Evolutionary conservation across 305 asterid species (phyloP), one percentile per base, ranked within the genome.

Genomic region (Fraxinus paxiana): DNA sequence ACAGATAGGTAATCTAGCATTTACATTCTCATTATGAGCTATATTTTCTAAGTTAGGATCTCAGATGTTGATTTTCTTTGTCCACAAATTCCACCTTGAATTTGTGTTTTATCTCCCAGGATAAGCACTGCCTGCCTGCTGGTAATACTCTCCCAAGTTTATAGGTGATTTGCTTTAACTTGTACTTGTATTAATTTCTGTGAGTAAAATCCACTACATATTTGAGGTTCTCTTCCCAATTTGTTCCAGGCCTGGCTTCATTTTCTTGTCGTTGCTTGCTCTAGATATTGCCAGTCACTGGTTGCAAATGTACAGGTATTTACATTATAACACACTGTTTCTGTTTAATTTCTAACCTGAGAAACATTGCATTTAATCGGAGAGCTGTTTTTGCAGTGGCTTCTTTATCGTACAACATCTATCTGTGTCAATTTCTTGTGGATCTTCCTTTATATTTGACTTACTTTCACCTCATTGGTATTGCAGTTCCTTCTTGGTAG

Each of bases 261-360:
- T 85, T 70, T 86, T 89, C 83, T 76, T 89, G 37, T 78, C 83
- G 63, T 80, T 88, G 92, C 95, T 96, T 81, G 97, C 98, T 71
- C 83, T 96, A 43, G 98, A 96, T 90, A 96, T 96, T 76, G 92
- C 87, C 83, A 96, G 98, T 86, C 98, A 96, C 76, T 96, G 98
- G 99, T 85, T 94, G 90, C 99, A 96, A 88, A 96, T 94, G 98
- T 96, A 96, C 85, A 94, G 98, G 98, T 94, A 89, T 79, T 75
- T 56, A 37, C 76, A 38, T 48, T 76, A 41, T 79, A 63, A 20
- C 76, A 30, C 71, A 34, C 54, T 56, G 10, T 18, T 70, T 20
- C 65, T 80, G 10, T 80, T 22, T 33, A 17, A 46, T 46, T 38
- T 67, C 76, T 48, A 24, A 20, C 69, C 63, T 71, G 72, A 38